Percentiles rank a stretch among this genome's conserved stretches.
phyloP scores from a whole-genome alignment of 306 rosid species.

The Cyclanthera cordifolia region DNA sequence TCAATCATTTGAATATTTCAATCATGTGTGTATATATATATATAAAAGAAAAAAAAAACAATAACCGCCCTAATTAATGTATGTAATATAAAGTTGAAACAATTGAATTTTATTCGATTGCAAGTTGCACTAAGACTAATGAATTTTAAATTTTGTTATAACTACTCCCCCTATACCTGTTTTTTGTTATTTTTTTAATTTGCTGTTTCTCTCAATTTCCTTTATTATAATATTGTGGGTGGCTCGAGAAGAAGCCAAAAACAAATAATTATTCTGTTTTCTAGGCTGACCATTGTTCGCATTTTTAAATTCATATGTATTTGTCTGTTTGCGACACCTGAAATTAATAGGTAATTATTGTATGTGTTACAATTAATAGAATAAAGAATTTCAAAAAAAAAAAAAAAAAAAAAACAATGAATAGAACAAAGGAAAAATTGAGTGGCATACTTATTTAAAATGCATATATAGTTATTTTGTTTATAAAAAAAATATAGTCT shows the following conservation, averaged over 20 bases:
- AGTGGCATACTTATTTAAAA: not conserved
- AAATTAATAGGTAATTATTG: not conserved
- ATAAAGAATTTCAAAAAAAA: too few relatives aligned
- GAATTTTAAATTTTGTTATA: not conserved
- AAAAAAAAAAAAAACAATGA: too few relatives aligned
- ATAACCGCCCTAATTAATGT: too few relatives aligned
- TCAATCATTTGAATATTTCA: too few relatives aligned
- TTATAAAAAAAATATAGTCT: too few relatives aligned
- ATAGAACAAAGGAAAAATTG: not conserved
- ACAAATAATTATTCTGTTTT: not conserved
- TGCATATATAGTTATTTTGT: too few relatives aligned
- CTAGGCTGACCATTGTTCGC: not conserved
- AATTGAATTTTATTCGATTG: not conserved
- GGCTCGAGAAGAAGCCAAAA: slow-evolving; percentile 10
- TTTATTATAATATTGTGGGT: slow-evolving; percentile 7
- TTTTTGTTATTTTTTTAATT: not conserved
- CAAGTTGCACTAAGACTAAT: not conserved
- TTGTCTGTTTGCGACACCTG: not conserved
- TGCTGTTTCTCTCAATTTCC: not conserved
- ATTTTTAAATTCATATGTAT: not conserved
- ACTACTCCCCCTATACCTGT: not conserved
- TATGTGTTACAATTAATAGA: not conserved
- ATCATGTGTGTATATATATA: too few relatives aligned
- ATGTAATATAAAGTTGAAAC: not conserved
- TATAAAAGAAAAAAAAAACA: too few relatives aligned